A percentile compares a stretch with the other conserved stretches of the same genome.
Conservation (phyloP, 2,329 filamentous ascomycete species). For the Claviceps spartinae region DNA sequence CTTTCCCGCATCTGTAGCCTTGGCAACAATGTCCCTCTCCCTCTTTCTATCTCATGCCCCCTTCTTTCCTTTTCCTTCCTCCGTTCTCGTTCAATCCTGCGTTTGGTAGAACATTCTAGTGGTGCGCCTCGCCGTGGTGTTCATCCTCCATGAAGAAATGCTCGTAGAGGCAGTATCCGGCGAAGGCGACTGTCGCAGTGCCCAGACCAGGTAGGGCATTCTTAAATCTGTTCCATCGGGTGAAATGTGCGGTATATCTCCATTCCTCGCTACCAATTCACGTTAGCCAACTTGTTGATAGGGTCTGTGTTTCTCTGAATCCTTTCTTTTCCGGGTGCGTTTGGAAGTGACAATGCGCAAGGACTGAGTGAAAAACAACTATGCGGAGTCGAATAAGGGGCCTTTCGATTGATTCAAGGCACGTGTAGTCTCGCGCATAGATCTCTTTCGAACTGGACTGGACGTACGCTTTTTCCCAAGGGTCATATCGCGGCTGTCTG, state of each 20-base stretch:
- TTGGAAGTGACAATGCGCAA: neutral
- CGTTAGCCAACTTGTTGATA: neutral
- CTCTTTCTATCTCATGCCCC: too few relatives aligned
- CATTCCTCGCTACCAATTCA: slow-evolving; percentile 64
- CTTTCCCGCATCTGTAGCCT: neutral
- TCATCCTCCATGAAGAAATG: slow-evolving; percentile 70
- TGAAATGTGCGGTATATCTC: slow-evolving; percentile 84
- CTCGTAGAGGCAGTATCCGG: slow-evolving; percentile 80
- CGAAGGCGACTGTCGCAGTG: slow-evolving; percentile 83
- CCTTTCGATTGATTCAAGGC: too few relatives aligned
- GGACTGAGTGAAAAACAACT: too few relatives aligned
- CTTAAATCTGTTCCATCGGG: slow-evolving; percentile 80
- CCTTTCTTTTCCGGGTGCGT: too few relatives aligned
- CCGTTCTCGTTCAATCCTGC: neutral
- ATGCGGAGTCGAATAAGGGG: too few relatives aligned
- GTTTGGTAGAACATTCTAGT: slow-evolving; percentile 1
- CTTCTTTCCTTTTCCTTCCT: neutral
- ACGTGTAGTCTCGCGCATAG: neutral
- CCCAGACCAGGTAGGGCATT: slow-evolving; percentile 78
- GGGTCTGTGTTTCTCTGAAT: too few relatives aligned
- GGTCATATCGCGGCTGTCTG: slow-evolving; percentile 48
- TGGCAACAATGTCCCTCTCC: neutral
- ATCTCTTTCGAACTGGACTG: neutral
- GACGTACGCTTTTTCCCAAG: slow-evolving; percentile 52
- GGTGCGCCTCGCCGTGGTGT: slow-evolving; percentile 40